phyloP scores from a whole-genome alignment of 2,329 filamentous ascomycete genomes.

The Herpotrichia juniperi region DNA sequence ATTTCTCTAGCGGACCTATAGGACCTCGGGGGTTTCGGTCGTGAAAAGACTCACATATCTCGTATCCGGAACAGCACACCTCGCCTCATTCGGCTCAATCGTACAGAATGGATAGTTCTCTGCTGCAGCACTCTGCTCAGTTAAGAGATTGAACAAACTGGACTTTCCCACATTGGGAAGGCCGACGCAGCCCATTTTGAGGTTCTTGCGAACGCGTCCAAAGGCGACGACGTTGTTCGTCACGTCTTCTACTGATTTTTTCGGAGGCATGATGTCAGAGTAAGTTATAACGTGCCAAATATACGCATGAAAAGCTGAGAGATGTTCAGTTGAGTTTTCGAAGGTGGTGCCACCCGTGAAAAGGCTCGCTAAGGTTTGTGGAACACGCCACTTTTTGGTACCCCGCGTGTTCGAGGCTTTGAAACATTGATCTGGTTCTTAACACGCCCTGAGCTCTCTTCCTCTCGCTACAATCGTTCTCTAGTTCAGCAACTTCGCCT shows the following conservation, averaged over 20 bases:
- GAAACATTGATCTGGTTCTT: too few relatives aligned
- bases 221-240: constrained; percentile 54
- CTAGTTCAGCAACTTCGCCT: too few relatives aligned
- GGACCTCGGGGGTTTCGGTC: too few relatives aligned
- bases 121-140: constrained; percentile 49
- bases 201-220: constrained; percentile 52
- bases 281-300: not conserved
- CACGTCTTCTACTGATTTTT: constrained; percentile 49
- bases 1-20: not conserved
- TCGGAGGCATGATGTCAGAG: constrained; percentile 49
- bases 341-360: not conserved
- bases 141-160: constrained; percentile 55
- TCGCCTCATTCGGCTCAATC: constrained; percentile 56
- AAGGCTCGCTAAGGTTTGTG: too few relatives aligned
- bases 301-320: not conserved
- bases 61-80: constrained; percentile 53
- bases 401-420: too few relatives aligned
- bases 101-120: constrained; percentile 47
- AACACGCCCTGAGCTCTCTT: too few relatives aligned
- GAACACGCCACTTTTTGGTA: too few relatives aligned
- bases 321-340: not conserved
- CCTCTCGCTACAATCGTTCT: too few relatives aligned
- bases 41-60: constrained; percentile 47
- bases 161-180: constrained; percentile 56
- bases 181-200: constrained; percentile 57